Conservation (phyloP, 2,329 filamentous ascomycete species). For the Elsinoe ampelina region DNA sequence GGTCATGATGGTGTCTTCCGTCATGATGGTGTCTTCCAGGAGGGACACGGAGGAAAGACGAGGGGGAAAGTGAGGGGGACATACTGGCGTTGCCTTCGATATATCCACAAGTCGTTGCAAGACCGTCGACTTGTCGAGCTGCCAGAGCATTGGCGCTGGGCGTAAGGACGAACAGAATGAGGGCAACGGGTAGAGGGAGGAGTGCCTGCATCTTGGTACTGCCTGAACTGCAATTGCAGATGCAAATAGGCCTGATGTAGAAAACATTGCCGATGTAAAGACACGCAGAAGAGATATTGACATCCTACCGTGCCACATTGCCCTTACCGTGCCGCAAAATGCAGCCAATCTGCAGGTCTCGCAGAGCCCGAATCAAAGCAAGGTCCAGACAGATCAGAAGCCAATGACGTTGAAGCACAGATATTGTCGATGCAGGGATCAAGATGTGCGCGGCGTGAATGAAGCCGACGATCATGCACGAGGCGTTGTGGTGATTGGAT, state of each 20-base stretch:
- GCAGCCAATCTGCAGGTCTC: background rate
- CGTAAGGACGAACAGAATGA: background rate
- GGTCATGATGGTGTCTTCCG: background rate
- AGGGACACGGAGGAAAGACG: too few relatives aligned
- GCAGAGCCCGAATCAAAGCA: background rate
- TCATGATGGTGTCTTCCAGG: too few relatives aligned
- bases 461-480: background rate
- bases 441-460: background rate
- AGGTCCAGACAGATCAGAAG: background rate
- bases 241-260: background rate
- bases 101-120: background rate
- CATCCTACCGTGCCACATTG: background rate
- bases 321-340: background rate
- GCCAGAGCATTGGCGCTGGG: background rate
- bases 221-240: background rate
- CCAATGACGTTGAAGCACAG: background rate
- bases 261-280: background rate
- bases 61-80: background rate
- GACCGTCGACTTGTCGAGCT: background rate
- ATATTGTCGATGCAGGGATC: background rate
- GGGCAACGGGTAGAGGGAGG: background rate
- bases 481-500: background rate
- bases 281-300: background rate
- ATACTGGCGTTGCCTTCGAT: background rate
- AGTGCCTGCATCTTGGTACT: background rate